Conservation (phyloP, 768 basidiomycete genomes). For the Rhodotorula graminis region DNA sequence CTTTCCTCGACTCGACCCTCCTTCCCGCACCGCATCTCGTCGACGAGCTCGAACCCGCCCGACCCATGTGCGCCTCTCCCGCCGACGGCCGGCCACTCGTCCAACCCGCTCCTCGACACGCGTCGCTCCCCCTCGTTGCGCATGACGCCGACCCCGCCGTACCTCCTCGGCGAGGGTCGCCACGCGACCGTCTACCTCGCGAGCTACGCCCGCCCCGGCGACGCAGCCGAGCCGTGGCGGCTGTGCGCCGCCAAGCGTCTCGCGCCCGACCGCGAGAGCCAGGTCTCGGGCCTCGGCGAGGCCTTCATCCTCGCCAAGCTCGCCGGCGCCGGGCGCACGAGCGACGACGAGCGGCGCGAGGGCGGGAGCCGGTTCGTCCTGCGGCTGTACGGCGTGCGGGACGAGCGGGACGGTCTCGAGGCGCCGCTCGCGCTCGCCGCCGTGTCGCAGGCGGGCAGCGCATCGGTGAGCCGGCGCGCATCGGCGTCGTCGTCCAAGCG, state of each 20-base stretch:
- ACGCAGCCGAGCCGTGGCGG: conserved; percentile 36
- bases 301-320: conserved; percentile 47
- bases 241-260: conserved; percentile 50
- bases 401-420: conserved; percentile 26
- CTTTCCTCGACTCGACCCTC: neutral
- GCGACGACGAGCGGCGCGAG: conserved; percentile 13
- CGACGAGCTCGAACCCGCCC: neutral
- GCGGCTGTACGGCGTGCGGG: conserved; percentile 19
- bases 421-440: neutral
- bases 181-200: conserved; percentile 43
- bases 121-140: conserved; percentile 15
- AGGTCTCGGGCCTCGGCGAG: conserved; percentile 48
- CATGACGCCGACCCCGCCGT: conserved; percentile 4
- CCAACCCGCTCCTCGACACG: conserved; percentile 33
- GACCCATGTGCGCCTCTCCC: neutral
- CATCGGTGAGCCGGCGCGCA: neutral
- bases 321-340: neutral
- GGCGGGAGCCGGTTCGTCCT: neutral
- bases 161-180: conserved; percentile 40
- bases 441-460: neutral
- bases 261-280: conserved; percentile 47
- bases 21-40: neutral
- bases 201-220: neutral
- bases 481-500: neutral
- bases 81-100: conserved; percentile 13